Evolutionary conservation across 371 early-diverging fungal genomes (phyloP), one percentile per base, ranked within the genome.

Genomic region (Batrachochytrium dendrobatidis): DNA sequence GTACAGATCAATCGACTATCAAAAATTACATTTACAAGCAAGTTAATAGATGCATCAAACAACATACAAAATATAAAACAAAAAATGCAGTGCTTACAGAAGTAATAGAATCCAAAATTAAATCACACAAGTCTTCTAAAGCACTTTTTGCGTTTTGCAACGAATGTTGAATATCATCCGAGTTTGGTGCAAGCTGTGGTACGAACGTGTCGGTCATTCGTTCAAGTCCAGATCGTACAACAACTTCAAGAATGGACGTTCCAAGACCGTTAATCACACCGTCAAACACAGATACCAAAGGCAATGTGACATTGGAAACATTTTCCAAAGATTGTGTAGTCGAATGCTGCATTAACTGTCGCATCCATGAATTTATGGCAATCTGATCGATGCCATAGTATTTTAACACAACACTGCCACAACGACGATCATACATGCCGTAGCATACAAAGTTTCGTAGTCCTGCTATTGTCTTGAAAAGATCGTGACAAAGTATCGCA

Each of bases 1-100:
- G 56, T 65, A 68, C n/a, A 66, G 28, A 24, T 64, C 59, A 5
- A 65, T 43, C 7, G 70, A 66, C 66, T 65, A 34, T 15, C 7
- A 26, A 28, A 56, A 34, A 15, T 6, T 20, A 20, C 43, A 2
- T 51, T 15, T 5, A 46, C 46, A 26, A 45, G 22, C 22, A 32
- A 32, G 49, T n/a, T n/a, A n/a, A n/a, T n/a, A n/a, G n/a, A n/a
- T n/a, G n/a, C n/a, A n/a, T n/a, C n/a, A n/a, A n/a, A n/a, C n/a
- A n/a, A n/a, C n/a, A n/a, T n/a, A n/a, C n/a, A n/a, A n/a, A n/a
- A n/a, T n/a, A n/a, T n/a, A n/a, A n/a, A n/a, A n/a, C n/a, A n/a
- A n/a, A n/a, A n/a, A n/a, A 43, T 34, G 44, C n/a, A 22, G 22
- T 12, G 10, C 2, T 64, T 28, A 63, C 64, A 59, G 60, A 43